phyloP scores from a whole-genome alignment of 306 rosid species.

The Quercus agrifolia region DNA sequence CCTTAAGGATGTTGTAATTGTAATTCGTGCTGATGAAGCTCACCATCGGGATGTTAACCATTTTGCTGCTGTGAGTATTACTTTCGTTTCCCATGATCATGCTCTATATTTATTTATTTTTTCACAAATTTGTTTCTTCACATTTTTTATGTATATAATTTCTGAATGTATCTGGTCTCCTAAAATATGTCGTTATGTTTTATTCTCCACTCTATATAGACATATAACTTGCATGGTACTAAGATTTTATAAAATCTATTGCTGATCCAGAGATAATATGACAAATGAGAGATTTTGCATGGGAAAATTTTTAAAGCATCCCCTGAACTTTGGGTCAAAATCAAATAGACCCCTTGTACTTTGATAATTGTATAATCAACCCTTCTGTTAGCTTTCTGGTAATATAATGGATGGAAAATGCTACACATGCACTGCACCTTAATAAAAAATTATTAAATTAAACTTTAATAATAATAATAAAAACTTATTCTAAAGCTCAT shows the following conservation, averaged over 20 bases:
- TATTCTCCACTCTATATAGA: background rate
- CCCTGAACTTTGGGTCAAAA: no score
- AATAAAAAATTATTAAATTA: no score
- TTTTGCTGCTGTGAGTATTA: conserved; percentile 66
- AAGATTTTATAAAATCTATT: background rate
- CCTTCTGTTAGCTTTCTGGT: no score
- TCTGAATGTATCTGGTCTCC: background rate
- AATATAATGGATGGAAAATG: no score
- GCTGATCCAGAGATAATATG: background rate
- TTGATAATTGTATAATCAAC: no score
- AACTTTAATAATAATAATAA: no score
- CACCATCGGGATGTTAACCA: conserved; percentile 80
- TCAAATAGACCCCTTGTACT: no score
- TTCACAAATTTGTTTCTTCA: background rate
- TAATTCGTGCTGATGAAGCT: conserved; percentile 87
- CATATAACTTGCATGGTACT: background rate
- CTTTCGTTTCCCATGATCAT: conserved; percentile 1
- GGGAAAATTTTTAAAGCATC: background rate
- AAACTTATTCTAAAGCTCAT: no score
- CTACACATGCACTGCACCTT: no score
- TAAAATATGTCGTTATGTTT: conserved; percentile 6
- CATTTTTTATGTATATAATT: background rate
- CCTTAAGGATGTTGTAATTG: conserved; percentile 62
- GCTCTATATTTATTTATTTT: background rate
- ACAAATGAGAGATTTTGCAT: background rate